Evolutionary conservation across 73 alveolate genomes (phyloP), one percentile per base, ranked within the genome.

Genomic region (Durusdinium trenchii): DNA sequence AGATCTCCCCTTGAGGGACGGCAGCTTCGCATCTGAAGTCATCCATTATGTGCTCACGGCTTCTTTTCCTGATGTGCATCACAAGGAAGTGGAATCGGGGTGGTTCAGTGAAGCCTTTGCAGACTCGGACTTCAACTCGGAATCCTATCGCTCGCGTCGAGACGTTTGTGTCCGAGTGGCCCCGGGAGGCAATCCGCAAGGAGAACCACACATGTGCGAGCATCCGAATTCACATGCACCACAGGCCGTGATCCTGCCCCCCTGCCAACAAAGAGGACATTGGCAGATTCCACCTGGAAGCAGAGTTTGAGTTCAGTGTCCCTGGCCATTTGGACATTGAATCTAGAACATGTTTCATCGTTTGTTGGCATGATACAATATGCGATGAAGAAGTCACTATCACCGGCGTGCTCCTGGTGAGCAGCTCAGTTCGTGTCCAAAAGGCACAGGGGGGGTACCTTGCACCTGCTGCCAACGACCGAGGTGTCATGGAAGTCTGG

Each of bases 311-410:
- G 94, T 57, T 85, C 32, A 28, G 60, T 20, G 79, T 57, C 40
- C 94, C 94, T n/a, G 94, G 94, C 81, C 57, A 85, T 38, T 81
- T 85, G 30, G 4, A 85, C 46, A 85, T 85, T 14, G 43, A 54
- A 43, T 48, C 93, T 23, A 28, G 14, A 4, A 50, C 51, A 6
- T 85, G 94, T 61, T 20, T 36, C 20, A 23, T 47, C 23, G 3
- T 83, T 16, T 83, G 94, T 10, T 50, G 94, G 94, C 6, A 6
- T 9, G 94, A 83, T n/a, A 48, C 48, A 1, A 32, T 83, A 6
- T 83, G 94, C 43, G 79, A 85, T 38, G 81, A 57, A 3, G 81
- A 85, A 35, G 81, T 85, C 81, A 52, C 50, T 20, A 57, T 85
- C 78, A 85, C 94, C 3, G 94, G 94, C 28, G 79, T 36, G 57